Evolutionary conservation across 1,139 yeast species (phyloP).

Genomic region (Blastobotrys illinoisensis): DNA sequence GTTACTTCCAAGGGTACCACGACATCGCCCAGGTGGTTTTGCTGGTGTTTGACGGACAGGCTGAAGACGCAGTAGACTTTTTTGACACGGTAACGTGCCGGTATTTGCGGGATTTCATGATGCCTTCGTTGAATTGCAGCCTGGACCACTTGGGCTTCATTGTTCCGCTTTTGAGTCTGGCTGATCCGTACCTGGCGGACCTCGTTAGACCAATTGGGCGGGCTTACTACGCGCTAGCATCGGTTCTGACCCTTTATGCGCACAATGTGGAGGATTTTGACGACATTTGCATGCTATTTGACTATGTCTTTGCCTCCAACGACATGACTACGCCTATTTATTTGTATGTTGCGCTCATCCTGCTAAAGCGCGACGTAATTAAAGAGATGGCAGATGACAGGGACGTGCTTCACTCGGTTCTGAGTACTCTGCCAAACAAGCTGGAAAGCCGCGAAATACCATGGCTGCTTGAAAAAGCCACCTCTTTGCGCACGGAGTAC

Average conservation of each 20-base stretch:
- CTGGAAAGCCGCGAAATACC: background rate
- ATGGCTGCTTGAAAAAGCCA: background rate
- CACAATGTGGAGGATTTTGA: conserved; percentile 57
- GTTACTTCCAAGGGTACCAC: conserved; percentile 91
- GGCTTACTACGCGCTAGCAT: conserved; percentile 65
- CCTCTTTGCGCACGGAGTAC: background rate
- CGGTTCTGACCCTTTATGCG: conserved; percentile 70
- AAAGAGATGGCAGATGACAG: conserved; percentile 27
- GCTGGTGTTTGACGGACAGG: conserved; percentile 43
- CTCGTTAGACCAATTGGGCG: conserved; percentile 40
- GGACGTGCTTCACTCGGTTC: conserved; percentile 29
- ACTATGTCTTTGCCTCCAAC: conserved; percentile 48
- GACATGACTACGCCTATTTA: conserved; percentile 45
- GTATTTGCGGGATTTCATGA: conserved; percentile 81
- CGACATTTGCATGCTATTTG: conserved; percentile 58
- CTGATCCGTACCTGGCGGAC: conserved; percentile 49
- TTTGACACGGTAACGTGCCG: conserved; percentile 55
- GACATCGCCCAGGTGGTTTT: conserved; percentile 74
- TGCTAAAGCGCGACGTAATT: conserved; percentile 40
- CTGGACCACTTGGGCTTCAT: conserved; percentile 59
- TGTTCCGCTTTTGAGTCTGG: conserved; percentile 50
- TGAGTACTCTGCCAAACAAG: conserved; percentile 18
- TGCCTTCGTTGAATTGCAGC: conserved; percentile 61
- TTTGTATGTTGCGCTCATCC: conserved; percentile 50
- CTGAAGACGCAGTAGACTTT: conserved; percentile 36